Evolutionary conservation across 495 filamentous ascomycete species (phyloP), one percentile per base, ranked within the genome.

Genomic region (Penicillium cinerascens): DNA sequence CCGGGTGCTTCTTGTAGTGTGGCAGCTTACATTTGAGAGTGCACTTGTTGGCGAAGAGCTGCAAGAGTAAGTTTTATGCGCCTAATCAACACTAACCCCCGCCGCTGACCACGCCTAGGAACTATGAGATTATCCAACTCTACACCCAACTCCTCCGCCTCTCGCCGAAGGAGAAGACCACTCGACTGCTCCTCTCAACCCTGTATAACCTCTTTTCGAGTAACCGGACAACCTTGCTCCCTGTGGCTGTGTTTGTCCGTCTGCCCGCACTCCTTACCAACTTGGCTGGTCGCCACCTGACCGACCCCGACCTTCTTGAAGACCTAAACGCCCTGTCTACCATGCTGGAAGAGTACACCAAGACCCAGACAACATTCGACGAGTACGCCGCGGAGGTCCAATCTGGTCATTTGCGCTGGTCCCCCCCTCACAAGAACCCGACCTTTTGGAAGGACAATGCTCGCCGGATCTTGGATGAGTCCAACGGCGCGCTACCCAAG

Each of bases 141-240:
- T 96, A 95, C 69, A 91, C 87, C 18, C 87, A 92, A 33, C 84
- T 99, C 35, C 80, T 97, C 40, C 86, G 91, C 25, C 75, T 96
- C 13, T 96, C 93, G 4, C 91, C 92, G 27, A 99, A 99, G 68
- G 93, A 97, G 69, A 99, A 99, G 75, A 96, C 91, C 0, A 96
- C 93, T 0, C 85, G 95, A 4, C 82, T 99, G 26, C 83, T 96
- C 42, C 78, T 97, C 44, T 90, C 91, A 16, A 95, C 90, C 17
- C 78, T 99, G 36, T 77, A 84, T 61, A 97, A 96, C 69, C 86
- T 99, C 37, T 82, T 93, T 26, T 73, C 73, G 6, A 68, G 69
- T 46, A 96, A 96, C 71, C 86, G 84, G 47, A 78, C 75, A 16
- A 85, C 83, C 9, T 82, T 98, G 39, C 83, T 97, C 18, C 89